Evolutionary conservation across 495 filamentous ascomycete genomes (phyloP).

Genomic region (Monascus purpureus): DNA sequence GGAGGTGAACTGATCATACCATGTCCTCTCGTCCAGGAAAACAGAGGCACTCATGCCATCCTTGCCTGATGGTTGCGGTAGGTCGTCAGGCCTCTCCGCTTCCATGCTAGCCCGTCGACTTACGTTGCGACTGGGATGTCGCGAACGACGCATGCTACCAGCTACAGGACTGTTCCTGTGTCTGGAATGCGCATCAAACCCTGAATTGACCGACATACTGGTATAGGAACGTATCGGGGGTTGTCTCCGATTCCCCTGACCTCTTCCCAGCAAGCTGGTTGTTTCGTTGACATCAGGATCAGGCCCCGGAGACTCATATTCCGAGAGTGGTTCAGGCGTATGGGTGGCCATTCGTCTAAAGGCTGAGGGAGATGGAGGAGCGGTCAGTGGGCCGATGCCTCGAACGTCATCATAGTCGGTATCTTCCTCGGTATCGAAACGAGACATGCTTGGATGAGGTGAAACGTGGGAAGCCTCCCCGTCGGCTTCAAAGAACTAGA

Average conservation of each 20-base stretch:
- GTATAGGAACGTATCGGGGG: conserved; percentile 27
- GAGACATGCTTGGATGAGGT: background rate
- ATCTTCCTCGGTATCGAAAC: background rate
- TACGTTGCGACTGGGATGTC: conserved; percentile 54
- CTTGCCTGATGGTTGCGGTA: conserved; percentile 33
- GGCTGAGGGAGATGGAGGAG: conserved; percentile 24
- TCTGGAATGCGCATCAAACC: conserved; percentile 16
- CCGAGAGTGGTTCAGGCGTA: conserved; percentile 23
- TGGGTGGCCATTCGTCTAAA: conserved; percentile 22
- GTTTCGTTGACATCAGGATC: conserved; percentile 23
- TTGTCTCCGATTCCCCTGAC: conserved; percentile 7
- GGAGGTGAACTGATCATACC: conserved; percentile 98
- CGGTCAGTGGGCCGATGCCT: conserved; percentile 9
- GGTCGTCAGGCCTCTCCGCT: conserved; percentile 20
- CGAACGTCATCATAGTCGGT: background rate
- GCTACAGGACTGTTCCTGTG: conserved; percentile 18
- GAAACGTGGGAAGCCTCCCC: too few species aligned
- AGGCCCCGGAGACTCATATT: conserved; percentile 22
- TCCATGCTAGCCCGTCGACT: conserved; percentile 30
- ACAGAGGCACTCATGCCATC: conserved; percentile 34
- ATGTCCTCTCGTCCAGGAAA: conserved; percentile 72
- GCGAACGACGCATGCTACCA: conserved; percentile 34
- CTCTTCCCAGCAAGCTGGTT: conserved; percentile 19
- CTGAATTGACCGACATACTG: conserved; percentile 19
- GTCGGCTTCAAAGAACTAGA: too few species aligned